These are phyloP conservation scores for Boletus sp. DNA, from an alignment of 768 basidiomycete species.

Conservation along the genomic window DNA sequence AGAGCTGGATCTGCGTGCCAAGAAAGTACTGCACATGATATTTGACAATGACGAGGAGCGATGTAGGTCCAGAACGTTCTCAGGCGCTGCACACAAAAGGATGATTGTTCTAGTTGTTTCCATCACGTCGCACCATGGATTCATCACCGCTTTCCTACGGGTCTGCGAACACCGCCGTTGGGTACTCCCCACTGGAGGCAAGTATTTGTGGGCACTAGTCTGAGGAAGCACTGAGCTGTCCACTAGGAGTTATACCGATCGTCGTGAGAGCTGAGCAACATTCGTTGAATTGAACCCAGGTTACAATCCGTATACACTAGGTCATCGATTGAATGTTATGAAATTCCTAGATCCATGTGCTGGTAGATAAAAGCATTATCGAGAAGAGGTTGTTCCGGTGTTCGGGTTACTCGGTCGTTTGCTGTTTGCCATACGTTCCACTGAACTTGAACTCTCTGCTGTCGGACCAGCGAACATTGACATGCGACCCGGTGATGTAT, in stretches of 20 bases:
- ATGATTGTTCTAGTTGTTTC: slow-evolving; percentile 48
- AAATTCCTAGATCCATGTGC: neutral
- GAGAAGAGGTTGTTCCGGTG: neutral
- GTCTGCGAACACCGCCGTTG: slow-evolving; percentile 45
- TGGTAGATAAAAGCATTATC: neutral
- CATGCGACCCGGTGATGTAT: slow-evolving; percentile 37
- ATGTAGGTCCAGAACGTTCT: slow-evolving; percentile 40
- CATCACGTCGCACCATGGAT: slow-evolving; percentile 63
- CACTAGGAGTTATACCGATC: slow-evolving; percentile 26
- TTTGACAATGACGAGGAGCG: slow-evolving; percentile 44
- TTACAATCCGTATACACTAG: neutral
- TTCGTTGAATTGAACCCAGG: slow-evolving; percentile 4
- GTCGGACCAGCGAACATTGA: slow-evolving; percentile 45
- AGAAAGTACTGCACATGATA: slow-evolving; percentile 49
- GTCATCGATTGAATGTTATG: neutral
- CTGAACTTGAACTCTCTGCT: slow-evolving; percentile 58
- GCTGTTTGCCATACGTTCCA: slow-evolving; percentile 40
- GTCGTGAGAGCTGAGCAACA: slow-evolving; percentile 19
- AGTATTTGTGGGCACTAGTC: slow-evolving; percentile 12
- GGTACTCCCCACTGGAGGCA: slow-evolving; percentile 61
- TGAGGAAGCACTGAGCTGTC: neutral
- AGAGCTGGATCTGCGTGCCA: slow-evolving; percentile 48
- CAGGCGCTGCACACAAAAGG: neutral
- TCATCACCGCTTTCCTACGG: slow-evolving; percentile 54
- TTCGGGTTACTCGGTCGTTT: neutral